phyloP scores from a whole-genome alignment of 495 filamentous ascomycete genomes.

The Aspergillus biplanus region DNA sequence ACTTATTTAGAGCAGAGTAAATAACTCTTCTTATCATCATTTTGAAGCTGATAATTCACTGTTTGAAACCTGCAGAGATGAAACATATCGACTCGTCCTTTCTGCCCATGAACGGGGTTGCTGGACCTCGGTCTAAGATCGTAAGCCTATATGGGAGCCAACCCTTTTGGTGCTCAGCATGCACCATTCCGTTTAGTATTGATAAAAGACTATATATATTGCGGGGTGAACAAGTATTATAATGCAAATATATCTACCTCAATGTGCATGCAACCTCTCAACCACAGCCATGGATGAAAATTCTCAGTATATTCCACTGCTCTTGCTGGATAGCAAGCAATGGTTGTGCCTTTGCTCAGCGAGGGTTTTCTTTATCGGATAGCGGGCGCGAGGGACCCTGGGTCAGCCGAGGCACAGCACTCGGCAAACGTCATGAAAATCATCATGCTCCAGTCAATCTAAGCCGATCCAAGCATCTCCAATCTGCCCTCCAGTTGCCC shows the following conservation, averaged over 20 bases:
- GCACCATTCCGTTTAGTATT: background rate
- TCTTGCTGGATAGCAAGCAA: no score
- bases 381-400: background rate
- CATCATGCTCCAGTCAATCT: constrained; percentile 24
- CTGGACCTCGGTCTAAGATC: background rate
- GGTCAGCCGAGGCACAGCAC: constrained; percentile 45
- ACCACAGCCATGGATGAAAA: background rate
- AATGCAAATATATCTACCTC: no score
- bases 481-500: constrained; percentile 15
- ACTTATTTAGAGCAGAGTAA: no score
- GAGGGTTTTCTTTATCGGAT: background rate
- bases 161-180: background rate
- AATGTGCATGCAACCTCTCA: background rate
- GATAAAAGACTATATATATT: background rate
- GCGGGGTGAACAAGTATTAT: no score
- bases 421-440: constrained; percentile 53
- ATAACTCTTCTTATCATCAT: background rate
- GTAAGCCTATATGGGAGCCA: background rate
- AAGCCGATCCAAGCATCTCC: constrained; percentile 43
- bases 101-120: background rate
- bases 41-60: background rate
- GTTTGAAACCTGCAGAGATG: background rate
- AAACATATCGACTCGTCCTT: background rate
- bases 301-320: background rate
- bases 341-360: background rate